Evolutionary conservation across 768 basidiomycete genomes (phyloP).

Genomic region (Coprinopsis sp.): DNA sequence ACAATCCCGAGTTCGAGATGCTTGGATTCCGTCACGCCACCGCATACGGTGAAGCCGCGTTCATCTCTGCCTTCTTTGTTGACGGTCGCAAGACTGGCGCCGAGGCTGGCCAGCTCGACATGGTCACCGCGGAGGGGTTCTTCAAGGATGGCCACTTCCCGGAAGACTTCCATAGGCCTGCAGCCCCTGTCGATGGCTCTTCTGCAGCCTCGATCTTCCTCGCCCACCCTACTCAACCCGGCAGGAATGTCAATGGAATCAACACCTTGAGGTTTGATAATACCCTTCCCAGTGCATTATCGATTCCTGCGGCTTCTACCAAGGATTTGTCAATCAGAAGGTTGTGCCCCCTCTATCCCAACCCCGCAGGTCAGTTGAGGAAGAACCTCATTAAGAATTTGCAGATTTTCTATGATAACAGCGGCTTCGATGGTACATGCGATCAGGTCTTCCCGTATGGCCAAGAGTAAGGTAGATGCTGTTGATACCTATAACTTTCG

Average conservation of each 20-base stretch:
- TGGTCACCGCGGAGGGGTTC: too few species aligned
- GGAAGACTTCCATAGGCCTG: too few species aligned
- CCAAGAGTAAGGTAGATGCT: not conserved
- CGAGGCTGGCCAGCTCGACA: too few species aligned
- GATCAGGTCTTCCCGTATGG: conserved; percentile 14
- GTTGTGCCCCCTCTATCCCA: conserved; percentile 16
- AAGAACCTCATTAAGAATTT: conserved; percentile 13
- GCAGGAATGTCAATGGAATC: conserved; percentile 10
- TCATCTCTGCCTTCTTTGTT: too few species aligned
- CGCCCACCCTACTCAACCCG: conserved; percentile 13
- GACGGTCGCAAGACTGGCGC: too few species aligned
- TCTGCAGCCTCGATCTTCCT: conserved; percentile 8
- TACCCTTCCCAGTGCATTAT: conserved; percentile 9
- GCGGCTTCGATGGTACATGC: not conserved
- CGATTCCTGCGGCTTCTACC: conserved; percentile 13
- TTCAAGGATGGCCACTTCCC: too few species aligned
- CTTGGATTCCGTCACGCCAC: too few species aligned
- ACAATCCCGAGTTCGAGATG: too few species aligned
- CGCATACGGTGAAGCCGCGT: too few species aligned
- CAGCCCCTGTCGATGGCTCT: conserved; percentile 10
- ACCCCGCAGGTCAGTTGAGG: conserved; percentile 11
- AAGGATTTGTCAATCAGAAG: conserved; percentile 14
- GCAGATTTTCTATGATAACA: conserved; percentile 8
- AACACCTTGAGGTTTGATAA: conserved; percentile 13
- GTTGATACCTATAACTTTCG: too few species aligned